Conservation (phyloP, 805 yeast genomes). For the Cyberlindnera japonica region DNA sequence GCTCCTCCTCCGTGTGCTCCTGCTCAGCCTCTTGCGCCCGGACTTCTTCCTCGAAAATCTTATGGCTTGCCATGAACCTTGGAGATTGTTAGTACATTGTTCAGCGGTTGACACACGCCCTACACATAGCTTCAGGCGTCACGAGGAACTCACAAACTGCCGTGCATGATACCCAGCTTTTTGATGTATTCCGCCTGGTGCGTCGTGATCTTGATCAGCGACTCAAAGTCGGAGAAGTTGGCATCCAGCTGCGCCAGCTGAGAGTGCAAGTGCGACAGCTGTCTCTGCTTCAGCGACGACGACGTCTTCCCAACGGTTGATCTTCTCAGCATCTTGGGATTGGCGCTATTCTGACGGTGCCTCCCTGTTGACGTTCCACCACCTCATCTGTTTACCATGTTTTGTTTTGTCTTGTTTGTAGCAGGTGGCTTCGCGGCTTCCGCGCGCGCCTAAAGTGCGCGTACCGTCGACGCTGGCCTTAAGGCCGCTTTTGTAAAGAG, state of each 20-base stretch:
- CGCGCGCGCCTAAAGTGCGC: no score
- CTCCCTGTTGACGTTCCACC: no score
- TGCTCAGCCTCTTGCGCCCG: slow-evolving; percentile 17
- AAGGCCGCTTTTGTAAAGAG: no score
- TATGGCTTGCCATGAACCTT: slow-evolving; percentile 29
- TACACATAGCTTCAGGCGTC: no score
- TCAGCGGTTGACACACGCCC: neutral
- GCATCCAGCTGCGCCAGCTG: slow-evolving; percentile 56
- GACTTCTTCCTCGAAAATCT: slow-evolving; percentile 28
- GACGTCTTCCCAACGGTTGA: slow-evolving; percentile 19
- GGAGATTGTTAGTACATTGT: slow-evolving; percentile 1
- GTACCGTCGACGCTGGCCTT: no score
- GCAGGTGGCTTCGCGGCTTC: no score
- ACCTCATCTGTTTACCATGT: no score
- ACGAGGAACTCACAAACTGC: slow-evolving; percentile 41
- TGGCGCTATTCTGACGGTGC: no score
- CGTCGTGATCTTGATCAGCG: slow-evolving; percentile 45
- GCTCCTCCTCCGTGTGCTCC: neutral
- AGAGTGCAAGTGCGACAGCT: slow-evolving; percentile 47
- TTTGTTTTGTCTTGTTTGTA: no score
- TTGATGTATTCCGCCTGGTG: slow-evolving; percentile 51
- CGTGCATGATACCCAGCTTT: slow-evolving; percentile 54
- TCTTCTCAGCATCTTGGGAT: slow-evolving; percentile 18
- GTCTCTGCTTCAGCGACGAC: slow-evolving; percentile 36
- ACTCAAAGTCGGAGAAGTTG: slow-evolving; percentile 50